Evolutionary conservation across 1,139 yeast genomes (phyloP), one percentile per base, ranked within the genome.

Genomic region (Entelexis sorbosivorans): DNA sequence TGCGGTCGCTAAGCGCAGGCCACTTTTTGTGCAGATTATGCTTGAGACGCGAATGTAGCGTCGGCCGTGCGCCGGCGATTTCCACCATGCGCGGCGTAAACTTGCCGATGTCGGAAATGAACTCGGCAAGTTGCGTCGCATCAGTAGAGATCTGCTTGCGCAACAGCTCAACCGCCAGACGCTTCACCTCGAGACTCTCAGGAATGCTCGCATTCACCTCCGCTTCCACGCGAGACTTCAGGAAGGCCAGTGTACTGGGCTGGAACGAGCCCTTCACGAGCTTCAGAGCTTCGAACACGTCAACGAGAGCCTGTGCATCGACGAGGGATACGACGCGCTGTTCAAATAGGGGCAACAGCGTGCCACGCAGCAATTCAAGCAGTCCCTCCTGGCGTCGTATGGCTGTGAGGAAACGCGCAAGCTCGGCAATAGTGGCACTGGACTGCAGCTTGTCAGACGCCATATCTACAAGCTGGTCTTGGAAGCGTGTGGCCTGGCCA

Each of bases 351-450:
- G 52, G 50, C 26, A 50, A 19, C 17, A 54, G 22, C 14, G 51
- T 2, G 26, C 14, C 45, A 3, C 87, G 71, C 56, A 91, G 77
- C 44, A 85, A 71, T 48, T 85, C 83, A 0, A 95, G 75, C 31
- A 89, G 68, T 0, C 97, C 97, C 63, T 88, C 94, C 67, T 91
- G 96, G 53, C 81, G 86, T 81, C 57, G 45, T 3, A 86, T 81
- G 0, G 88, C 74, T n/a, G 91, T 75, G 55, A 89, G 77, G 58
- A 87, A 84, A 52, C 76, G 78, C 60, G 84, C 84, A 19, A 85
- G 69, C 6, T 77, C 71, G 26, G 78, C 75, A 53, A 82, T 75
- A 40, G 82, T 69, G 16, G 66, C 67, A 54, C 75, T 76, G 51
- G 77, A 77, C 58, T 79, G 84, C 56, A 81, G 71, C 1, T 77